A percentile compares a stretch with the other conserved stretches of the same genome.
These are phyloP conservation scores for Solanum medicagineum DNA, from an alignment of 257 asterid genomes.

Conservation along the genomic window DNA sequence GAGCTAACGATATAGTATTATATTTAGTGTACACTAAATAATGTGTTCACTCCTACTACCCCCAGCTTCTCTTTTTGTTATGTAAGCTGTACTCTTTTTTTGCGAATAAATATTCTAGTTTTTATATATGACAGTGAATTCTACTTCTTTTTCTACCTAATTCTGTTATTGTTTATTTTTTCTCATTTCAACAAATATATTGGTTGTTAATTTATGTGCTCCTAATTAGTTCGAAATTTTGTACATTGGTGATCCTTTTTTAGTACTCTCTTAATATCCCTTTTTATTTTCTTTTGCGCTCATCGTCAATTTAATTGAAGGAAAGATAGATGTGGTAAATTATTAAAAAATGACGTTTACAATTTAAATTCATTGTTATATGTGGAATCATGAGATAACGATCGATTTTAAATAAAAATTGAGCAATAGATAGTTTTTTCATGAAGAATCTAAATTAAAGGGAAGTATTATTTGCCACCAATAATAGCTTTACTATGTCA, in stretches of 20 bases:
- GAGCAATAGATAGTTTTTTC: not conserved
- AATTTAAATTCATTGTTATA: not conserved
- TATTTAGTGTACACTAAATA: not conserved
- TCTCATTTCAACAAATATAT: not conserved
- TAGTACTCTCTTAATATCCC: not conserved
- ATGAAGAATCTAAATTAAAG: not conserved
- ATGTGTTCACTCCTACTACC: not conserved
- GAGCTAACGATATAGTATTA: not conserved
- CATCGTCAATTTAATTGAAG: not conserved
- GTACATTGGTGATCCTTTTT: not conserved
- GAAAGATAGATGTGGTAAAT: not conserved
- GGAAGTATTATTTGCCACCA: not conserved
- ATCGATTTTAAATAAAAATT: not conserved
- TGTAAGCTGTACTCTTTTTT: not conserved
- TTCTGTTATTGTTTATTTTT: not conserved
- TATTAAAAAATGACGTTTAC: not conserved
- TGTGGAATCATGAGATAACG: not conserved
- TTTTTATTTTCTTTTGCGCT: not conserved
- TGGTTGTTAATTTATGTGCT: not conserved
- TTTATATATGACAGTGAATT: not conserved
- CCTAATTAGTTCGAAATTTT: not conserved
- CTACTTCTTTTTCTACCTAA: not conserved
- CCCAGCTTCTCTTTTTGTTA: not conserved
- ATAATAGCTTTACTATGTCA: not conserved
- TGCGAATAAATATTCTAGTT: not conserved